These are phyloP conservation scores for Posidonia oceanica DNA, from an alignment of 116 monocot species.

Conservation along the genomic window DNA sequence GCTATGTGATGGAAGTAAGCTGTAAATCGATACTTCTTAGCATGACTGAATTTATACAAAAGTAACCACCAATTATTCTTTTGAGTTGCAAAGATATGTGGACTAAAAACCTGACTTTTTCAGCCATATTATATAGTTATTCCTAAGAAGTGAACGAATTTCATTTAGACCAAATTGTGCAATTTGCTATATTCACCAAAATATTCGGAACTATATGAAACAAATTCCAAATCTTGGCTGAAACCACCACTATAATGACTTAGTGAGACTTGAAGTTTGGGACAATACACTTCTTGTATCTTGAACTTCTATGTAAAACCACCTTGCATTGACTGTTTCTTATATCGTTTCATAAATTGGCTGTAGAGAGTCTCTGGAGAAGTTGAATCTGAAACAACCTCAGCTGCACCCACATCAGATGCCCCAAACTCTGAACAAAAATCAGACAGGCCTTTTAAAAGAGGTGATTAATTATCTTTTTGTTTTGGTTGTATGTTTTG, in stretches of 20 bases:
- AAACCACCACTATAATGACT: not conserved
- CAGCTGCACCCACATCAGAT: conserved; percentile 28
- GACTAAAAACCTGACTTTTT: no score
- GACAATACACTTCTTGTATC: not conserved
- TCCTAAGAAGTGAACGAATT: no score
- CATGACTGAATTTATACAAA: no score
- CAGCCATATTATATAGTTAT: no score
- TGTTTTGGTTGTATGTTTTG: not conserved
- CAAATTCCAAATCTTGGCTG: not conserved
- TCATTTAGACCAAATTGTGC: no score
- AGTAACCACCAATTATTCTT: no score
- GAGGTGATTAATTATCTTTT: conserved; percentile 30
- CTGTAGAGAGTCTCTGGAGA: conserved; percentile 58
- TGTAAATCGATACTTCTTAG: no score
- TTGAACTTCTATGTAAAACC: not conserved
- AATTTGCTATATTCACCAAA: no score
- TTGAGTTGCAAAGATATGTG: no score
- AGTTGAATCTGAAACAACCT: conserved; percentile 20
- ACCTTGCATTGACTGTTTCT: not conserved
- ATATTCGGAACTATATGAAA: no score
- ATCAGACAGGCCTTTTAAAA: conserved; percentile 45
- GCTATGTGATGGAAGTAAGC: not conserved
- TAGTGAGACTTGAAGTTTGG: not conserved
- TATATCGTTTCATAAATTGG: not conserved
- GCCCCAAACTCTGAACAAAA: conserved; percentile 27